Percentiles rank a stretch among this genome's conserved stretches.
phyloP scores from a whole-genome alignment of 2,329 filamentous ascomycete genomes.

The Aspergillus aculeatinus region DNA sequence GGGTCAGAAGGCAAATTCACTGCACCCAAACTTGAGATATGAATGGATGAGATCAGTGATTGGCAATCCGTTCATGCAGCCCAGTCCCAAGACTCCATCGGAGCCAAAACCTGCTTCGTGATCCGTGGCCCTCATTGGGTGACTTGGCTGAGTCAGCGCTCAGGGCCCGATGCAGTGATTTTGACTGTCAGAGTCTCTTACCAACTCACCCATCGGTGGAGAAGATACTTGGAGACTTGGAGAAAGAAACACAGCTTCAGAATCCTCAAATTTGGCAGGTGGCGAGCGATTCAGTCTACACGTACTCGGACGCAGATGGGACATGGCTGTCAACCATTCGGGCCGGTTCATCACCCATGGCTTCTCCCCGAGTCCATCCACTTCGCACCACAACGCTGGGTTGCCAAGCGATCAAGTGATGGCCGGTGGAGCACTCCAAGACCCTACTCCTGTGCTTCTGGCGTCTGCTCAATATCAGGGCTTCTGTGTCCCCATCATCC shows the following conservation, averaged over 20 bases:
- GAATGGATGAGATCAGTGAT: neutral
- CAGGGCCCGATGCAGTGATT: neutral
- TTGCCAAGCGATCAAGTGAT: neutral
- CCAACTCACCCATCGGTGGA: neutral
- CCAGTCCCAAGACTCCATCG: neutral
- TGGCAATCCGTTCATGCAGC: neutral
- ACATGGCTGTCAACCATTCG: neutral
- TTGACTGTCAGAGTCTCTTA: neutral
- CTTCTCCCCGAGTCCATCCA: neutral
- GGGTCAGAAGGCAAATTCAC: neutral
- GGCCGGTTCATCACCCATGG: neutral
- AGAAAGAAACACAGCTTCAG: neutral
- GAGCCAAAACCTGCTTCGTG: neutral
- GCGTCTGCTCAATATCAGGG: neutral
- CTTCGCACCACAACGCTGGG: neutral
- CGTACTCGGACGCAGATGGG: neutral
- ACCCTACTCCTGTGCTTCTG: neutral
- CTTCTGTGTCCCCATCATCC: neutral
- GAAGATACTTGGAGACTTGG: too few species aligned
- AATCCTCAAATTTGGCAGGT: neutral
- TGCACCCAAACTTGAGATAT: neutral
- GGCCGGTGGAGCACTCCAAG: neutral
- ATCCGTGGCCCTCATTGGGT: neutral
- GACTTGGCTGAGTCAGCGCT: neutral
- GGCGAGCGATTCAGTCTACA: neutral